Evolutionary conservation across 495 filamentous ascomycete genomes (phyloP).

Genomic region (Chaetomium fimeti): DNA sequence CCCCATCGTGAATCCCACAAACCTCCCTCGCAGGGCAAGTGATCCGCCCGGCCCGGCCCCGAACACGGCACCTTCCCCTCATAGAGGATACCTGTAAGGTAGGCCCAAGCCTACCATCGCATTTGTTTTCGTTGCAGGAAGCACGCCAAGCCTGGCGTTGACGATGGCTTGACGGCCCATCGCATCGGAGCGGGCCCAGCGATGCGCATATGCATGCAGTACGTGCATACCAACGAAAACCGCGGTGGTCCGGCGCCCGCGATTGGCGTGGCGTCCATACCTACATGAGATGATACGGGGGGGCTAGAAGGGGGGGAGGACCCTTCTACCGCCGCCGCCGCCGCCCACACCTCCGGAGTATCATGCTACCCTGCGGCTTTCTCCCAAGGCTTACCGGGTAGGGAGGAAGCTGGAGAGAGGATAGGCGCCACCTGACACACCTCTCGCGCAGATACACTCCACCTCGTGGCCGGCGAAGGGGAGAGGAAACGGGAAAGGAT

Average conservation of each 20-base stretch:
- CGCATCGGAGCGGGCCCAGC: constrained; percentile 5
- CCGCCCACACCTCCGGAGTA: too few species aligned
- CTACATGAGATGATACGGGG: constrained; percentile 9
- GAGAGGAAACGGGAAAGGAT: constrained; percentile 5
- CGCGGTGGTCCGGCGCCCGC: not conserved
- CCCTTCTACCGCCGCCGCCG: not conserved
- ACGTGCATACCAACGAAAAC: constrained; percentile 1
- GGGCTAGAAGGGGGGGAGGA: not conserved
- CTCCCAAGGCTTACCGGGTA: not conserved
- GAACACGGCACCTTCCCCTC: not conserved
- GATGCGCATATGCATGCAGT: constrained; percentile 7
- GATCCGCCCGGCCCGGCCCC: constrained; percentile 7
- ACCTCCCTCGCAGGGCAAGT: not conserved
- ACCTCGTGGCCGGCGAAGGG: not conserved
- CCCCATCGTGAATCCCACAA: not conserved
- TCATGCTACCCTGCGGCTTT: not conserved
- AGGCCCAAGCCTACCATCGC: not conserved
- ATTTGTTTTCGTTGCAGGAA: not conserved
- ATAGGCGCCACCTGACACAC: not conserved
- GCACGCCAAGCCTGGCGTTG: not conserved
- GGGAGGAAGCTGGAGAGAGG: not conserved
- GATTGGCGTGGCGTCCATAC: constrained; percentile 12
- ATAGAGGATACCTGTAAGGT: not conserved
- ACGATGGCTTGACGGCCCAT: not conserved
- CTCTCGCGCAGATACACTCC: not conserved